Conservation (phyloP, 192 early-diverging fungal species). For the Mortierella antarctica region DNA sequence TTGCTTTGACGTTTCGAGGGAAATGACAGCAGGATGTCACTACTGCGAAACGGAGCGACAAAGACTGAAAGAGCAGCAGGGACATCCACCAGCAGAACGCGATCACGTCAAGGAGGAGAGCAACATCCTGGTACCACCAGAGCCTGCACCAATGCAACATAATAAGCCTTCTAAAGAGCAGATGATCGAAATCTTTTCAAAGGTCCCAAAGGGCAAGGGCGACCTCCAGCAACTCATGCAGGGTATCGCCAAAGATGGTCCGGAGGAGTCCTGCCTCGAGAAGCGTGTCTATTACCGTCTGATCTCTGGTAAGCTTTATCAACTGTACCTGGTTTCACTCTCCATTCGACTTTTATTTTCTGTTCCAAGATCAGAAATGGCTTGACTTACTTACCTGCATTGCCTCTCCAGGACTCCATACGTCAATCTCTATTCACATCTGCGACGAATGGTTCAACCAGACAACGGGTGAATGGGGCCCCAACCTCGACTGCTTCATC, state of each 20-base stretch:
- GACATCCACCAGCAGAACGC: background rate
- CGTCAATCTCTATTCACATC: constrained; percentile 98
- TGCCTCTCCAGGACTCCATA: constrained; percentile 76
- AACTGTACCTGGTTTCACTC: background rate
- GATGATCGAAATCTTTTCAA: constrained; percentile 44
- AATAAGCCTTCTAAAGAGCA: constrained; percentile 24
- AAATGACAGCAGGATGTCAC: constrained; percentile 62
- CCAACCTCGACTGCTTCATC: constrained; percentile 92
- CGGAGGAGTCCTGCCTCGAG: constrained; percentile 78
- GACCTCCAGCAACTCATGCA: constrained; percentile 31
- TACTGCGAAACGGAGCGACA: constrained; percentile 29
- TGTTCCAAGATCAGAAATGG: background rate
- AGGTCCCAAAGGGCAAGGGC: constrained; percentile 32
- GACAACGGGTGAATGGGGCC: constrained; percentile 88
- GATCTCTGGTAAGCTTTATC: constrained; percentile 63
- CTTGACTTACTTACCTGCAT: background rate
- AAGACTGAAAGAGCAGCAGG: constrained; percentile 8
- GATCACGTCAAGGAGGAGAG: background rate
- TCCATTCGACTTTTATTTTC: background rate
- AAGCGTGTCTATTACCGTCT: constrained; percentile 85
- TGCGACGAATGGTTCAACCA: constrained; percentile 94
- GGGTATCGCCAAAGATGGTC: constrained; percentile 28
- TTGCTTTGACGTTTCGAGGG: constrained; percentile 84
- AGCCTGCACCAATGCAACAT: constrained; percentile 29
- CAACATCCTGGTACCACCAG: constrained; percentile 40